A percentile compares a stretch with the other conserved stretches of the same genome.
Conservation (phyloP, 179 eudicot species). For the Spinacia oleracea region DNA sequence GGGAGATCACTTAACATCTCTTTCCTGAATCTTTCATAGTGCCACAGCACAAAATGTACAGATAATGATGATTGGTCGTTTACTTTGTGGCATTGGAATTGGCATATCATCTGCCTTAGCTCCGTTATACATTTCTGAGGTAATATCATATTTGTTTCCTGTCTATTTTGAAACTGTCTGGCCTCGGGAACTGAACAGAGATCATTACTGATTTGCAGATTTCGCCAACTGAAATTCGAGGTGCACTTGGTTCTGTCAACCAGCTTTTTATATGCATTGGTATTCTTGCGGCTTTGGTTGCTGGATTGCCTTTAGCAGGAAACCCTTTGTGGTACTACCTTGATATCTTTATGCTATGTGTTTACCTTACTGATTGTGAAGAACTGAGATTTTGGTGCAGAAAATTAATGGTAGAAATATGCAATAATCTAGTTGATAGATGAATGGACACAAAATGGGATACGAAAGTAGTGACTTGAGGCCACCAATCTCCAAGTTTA, state of each 20-base stretch:
- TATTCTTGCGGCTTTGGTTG: constrained; percentile 90
- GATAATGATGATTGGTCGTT: constrained; percentile 84
- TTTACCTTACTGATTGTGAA: background rate
- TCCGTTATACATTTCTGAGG: constrained; percentile 96
- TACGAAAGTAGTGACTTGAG: too few relatives aligned
- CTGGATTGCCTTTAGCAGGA: constrained; percentile 91
- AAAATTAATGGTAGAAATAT: too few relatives aligned
- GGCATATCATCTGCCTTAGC: constrained; percentile 96
- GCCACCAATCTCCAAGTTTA: too few relatives aligned
- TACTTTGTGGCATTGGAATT: constrained; percentile 92
- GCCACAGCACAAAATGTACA: constrained; percentile 74
- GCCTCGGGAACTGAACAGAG: constrained; percentile 7
- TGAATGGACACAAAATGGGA: too few relatives aligned
- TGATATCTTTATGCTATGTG: constrained; percentile 13
- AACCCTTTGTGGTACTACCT: constrained; percentile 77
- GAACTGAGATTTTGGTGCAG: too few relatives aligned
- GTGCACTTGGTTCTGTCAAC: constrained; percentile 96
- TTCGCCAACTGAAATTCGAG: constrained; percentile 97
- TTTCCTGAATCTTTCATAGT: constrained; percentile 41
- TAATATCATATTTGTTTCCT: constrained; percentile 22
- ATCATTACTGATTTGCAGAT: constrained; percentile 49
- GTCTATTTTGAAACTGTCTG: background rate
- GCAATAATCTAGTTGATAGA: too few relatives aligned
- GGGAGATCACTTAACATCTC: constrained; percentile 23
- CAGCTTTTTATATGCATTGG: constrained; percentile 95